Evolutionary conservation across 441 rosid species (phyloP).

Genomic region (Gossypium laxum): DNA sequence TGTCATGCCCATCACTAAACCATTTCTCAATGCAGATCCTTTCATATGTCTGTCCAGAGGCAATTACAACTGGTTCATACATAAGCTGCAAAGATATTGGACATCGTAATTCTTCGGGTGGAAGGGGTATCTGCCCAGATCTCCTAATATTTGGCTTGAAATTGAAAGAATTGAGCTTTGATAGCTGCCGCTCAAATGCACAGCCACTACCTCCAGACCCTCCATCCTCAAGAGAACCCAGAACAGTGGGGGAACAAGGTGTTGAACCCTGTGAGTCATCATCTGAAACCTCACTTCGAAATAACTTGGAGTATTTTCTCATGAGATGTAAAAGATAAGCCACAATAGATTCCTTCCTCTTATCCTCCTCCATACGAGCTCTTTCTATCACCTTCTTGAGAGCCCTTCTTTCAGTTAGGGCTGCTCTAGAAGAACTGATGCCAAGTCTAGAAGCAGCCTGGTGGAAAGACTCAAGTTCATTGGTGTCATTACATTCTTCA

Average conservation of each 20-base stretch:
- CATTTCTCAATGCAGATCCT: slow-evolving; percentile 92
- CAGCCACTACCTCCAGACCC: slow-evolving; percentile 31
- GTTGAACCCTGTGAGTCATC: slow-evolving; percentile 89
- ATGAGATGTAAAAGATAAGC: slow-evolving; percentile 86
- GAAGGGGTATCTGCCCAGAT: slow-evolving; percentile 61
- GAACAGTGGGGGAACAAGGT: slow-evolving; percentile 80
- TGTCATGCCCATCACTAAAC: slow-evolving; percentile 80
- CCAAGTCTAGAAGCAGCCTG: slow-evolving; percentile 71
- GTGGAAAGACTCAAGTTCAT: slow-evolving; percentile 80
- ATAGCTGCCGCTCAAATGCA: slow-evolving; percentile 70
- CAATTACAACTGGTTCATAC: slow-evolving; percentile 92
- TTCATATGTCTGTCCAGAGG: slow-evolving; percentile 97
- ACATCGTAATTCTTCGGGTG: slow-evolving; percentile 94
- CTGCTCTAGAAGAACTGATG: slow-evolving; percentile 80
- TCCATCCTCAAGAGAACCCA: slow-evolving; percentile 42
- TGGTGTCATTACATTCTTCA: slow-evolving; percentile 44
- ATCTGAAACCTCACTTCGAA: slow-evolving; percentile 71
- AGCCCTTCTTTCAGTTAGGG: slow-evolving; percentile 84
- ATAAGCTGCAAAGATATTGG: slow-evolving; percentile 94
- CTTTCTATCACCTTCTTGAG: slow-evolving; percentile 83
- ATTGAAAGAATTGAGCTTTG: slow-evolving; percentile 68
- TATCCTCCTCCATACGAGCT: slow-evolving; percentile 92
- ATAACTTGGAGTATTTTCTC: slow-evolving; percentile 89
- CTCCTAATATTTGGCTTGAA: slow-evolving; percentile 45
- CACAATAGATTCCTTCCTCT: slow-evolving; percentile 88